These are phyloP conservation scores for Podila minutissima DNA, from an alignment of 192 early-diverging fungal species.

Conservation along the genomic window DNA sequence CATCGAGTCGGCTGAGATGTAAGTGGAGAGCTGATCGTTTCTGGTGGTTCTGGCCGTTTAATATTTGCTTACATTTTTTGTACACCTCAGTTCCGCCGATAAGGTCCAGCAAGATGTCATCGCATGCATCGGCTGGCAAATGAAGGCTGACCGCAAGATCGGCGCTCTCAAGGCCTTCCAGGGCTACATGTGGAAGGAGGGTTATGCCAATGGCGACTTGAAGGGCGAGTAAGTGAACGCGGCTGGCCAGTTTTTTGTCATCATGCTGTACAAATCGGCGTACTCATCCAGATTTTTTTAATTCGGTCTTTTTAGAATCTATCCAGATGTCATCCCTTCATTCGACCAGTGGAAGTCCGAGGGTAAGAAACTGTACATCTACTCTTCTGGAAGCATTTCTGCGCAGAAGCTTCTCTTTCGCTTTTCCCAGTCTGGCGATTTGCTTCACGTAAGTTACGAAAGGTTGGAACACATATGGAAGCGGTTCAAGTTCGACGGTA, in stretches of 20 bases:
- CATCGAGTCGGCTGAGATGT: conserved; percentile 34
- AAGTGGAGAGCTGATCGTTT: conserved; percentile 4
- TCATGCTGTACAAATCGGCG: background rate
- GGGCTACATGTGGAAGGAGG: conserved; percentile 96
- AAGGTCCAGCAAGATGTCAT: conserved; percentile 64
- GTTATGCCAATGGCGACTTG: conserved; percentile 81
- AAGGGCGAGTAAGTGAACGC: conserved; percentile 71
- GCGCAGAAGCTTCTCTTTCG: conserved; percentile 96
- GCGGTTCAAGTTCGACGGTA: too few species aligned
- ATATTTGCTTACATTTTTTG: background rate
- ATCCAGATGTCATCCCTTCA: conserved; percentile 85
- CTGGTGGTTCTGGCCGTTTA: background rate
- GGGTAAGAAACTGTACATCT: conserved; percentile 85
- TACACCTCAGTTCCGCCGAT: conserved; percentile 49
- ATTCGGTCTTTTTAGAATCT: conserved; percentile 63
- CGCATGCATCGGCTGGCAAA: conserved; percentile 84
- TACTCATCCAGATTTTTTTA: background rate
- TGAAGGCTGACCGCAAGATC: conserved; percentile 89
- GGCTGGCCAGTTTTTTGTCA: background rate
- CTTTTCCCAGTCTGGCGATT: conserved; percentile 80
- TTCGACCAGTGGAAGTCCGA: conserved; percentile 74
- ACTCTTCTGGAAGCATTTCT: conserved; percentile 93
- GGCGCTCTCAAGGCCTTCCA: conserved; percentile 90
- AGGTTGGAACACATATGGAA: too few species aligned
- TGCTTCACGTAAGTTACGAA: conserved; percentile 62